phyloP scores from a whole-genome alignment of 2,329 filamentous ascomycete genomes.

The Ophiosphaerella herpotricha region DNA sequence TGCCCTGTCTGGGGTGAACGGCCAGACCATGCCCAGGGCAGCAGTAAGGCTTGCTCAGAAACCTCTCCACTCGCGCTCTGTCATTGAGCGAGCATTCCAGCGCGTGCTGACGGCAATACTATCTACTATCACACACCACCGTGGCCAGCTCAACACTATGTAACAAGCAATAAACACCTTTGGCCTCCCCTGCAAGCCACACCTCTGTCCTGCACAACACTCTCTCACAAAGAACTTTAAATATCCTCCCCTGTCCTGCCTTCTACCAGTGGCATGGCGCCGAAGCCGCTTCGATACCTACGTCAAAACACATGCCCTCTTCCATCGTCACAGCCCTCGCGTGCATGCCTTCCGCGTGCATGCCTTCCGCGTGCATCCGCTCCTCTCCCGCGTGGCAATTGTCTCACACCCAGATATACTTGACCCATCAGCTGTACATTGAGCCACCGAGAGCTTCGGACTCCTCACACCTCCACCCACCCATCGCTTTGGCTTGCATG shows the following conservation, averaged over 20 bases:
- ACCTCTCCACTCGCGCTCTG: constrained; percentile 12
- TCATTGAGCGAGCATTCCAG: neutral
- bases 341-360: constrained; percentile 3
- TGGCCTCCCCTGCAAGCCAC: constrained; percentile 28
- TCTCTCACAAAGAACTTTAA: constrained; percentile 22
- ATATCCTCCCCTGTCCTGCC: constrained; percentile 25
- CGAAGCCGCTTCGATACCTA: neutral
- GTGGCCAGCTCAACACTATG: neutral
- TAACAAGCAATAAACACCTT: constrained; percentile 16
- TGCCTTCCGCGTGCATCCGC: neutral
- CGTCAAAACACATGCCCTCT: neutral
- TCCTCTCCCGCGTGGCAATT: too few relatives aligned
- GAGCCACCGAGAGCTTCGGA: too few relatives aligned
- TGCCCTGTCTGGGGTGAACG: constrained; percentile 22
- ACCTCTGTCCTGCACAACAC: constrained; percentile 21
- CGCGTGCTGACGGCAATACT: constrained; percentile 1
- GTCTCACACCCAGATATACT: too few relatives aligned
- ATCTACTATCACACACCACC: neutral
- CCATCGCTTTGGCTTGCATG: too few relatives aligned
- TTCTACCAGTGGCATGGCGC: constrained; percentile 21
- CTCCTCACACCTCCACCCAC: too few relatives aligned
- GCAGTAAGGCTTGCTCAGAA: constrained; percentile 14
- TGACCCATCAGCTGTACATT: too few relatives aligned
- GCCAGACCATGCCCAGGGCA: constrained; percentile 1
- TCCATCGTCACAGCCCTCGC: constrained; percentile 19